A percentile compares a stretch with the other conserved stretches of the same genome.
Evolutionary conservation across 768 basidiomycete species (phyloP).

Genomic region (Lactifluus echinatus): DNA sequence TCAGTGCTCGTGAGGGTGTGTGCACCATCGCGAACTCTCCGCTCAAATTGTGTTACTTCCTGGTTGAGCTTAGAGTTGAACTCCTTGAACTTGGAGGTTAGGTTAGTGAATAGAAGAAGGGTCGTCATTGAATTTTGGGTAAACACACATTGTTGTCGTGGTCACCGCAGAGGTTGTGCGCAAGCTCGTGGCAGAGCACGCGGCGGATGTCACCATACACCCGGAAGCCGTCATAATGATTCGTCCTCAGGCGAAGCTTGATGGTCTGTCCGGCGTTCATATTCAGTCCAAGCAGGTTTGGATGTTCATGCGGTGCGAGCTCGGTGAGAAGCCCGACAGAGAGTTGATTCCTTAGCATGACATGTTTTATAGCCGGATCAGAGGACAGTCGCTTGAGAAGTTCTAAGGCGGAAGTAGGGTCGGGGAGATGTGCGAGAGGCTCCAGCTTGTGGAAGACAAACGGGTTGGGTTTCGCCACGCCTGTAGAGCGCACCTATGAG

Average conservation of each 20-base stretch:
- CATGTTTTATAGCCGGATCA: conserved; percentile 61
- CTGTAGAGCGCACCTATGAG: conserved; percentile 54
- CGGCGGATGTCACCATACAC: conserved; percentile 53
- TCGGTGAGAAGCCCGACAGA: conserved; percentile 65
- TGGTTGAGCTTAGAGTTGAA: conserved; percentile 66
- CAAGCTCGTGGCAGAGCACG: conserved; percentile 68
- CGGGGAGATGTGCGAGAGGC: conserved; percentile 56
- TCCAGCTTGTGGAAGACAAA: conserved; percentile 59
- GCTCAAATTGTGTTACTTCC: conserved; percentile 64
- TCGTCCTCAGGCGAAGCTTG: conserved; percentile 60
- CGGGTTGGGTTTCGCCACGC: conserved; percentile 28
- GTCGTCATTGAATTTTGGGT: neutral
- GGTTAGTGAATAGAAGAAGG: neutral
- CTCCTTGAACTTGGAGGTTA: conserved; percentile 54
- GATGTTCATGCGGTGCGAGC: conserved; percentile 70
- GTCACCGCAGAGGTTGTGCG: conserved; percentile 66
- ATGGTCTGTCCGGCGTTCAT: conserved; percentile 53
- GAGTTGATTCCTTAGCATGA: conserved; percentile 65
- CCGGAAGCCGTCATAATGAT: conserved; percentile 65
- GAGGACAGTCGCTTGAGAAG: conserved; percentile 50
- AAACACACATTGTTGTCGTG: conserved; percentile 63
- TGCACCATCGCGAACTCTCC: conserved; percentile 40
- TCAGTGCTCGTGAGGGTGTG: conserved; percentile 37
- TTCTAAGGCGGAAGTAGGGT: conserved; percentile 45
- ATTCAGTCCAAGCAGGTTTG: conserved; percentile 60